phyloP scores from a whole-genome alignment of 2,329 filamentous ascomycete species.

The Colletotrichum sp. region DNA sequence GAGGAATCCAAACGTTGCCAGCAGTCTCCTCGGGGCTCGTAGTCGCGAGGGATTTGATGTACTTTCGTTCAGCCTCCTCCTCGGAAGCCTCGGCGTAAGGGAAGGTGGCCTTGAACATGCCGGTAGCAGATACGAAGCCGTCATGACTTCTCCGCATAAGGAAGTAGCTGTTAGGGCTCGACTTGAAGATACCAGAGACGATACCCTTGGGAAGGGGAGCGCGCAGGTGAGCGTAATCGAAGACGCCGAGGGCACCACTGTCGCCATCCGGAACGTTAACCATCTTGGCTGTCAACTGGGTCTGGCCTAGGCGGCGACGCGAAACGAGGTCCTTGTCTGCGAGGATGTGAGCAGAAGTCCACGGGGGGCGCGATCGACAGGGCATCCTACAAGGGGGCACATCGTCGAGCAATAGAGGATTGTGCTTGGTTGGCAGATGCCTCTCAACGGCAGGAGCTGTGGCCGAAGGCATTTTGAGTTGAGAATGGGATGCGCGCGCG shows the following conservation, averaged over 20 bases:
- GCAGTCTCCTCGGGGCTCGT: conserved; percentile 93
- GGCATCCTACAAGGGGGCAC: conserved; percentile 63
- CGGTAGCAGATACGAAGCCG: conserved; percentile 83
- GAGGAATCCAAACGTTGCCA: conserved; percentile 95
- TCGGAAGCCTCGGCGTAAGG: conserved; percentile 76
- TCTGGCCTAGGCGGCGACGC: conserved; percentile 90
- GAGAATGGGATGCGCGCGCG: not conserved
- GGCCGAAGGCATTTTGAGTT: conserved; percentile 25
- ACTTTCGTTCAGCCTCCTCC: conserved; percentile 78
- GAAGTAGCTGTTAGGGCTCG: conserved; percentile 91
- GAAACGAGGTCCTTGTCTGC: conserved; percentile 77
- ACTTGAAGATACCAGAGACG: conserved; percentile 90
- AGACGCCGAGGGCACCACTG: conserved; percentile 76
- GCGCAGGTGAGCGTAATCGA: conserved; percentile 95
- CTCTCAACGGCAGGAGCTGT: conserved; percentile 44
- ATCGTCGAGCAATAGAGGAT: conserved; percentile 69
- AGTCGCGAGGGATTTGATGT: conserved; percentile 81
- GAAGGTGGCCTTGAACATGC: conserved; percentile 92
- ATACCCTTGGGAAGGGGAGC: conserved; percentile 92
- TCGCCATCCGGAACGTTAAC: conserved; percentile 77
- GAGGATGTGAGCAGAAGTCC: conserved; percentile 4
- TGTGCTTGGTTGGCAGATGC: conserved; percentile 64
- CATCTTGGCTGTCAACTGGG: conserved; percentile 84
- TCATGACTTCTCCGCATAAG: conserved; percentile 91
- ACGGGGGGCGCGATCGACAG: conserved; percentile 21